These are phyloP conservation scores for Noccaea caerulescens DNA, from an alignment of 345 rosid species.

Conservation along the genomic window DNA sequence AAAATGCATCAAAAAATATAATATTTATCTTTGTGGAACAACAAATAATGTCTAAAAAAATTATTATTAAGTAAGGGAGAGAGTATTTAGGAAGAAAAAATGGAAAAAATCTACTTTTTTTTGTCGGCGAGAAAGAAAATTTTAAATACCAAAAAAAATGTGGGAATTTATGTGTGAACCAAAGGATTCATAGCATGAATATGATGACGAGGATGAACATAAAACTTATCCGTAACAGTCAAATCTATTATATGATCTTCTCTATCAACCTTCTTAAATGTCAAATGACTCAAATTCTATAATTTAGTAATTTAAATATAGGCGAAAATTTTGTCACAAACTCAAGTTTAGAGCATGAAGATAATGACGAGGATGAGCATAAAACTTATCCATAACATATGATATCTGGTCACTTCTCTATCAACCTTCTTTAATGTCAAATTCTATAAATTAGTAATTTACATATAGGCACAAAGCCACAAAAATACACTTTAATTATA, in stretches of 20 bases:
- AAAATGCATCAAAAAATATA: too few species aligned
- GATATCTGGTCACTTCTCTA: constrained; percentile 28
- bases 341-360: neutral
- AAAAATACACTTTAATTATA: neutral
- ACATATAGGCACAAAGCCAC: neutral
- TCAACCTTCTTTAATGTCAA: neutral
- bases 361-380: constrained; percentile 22
- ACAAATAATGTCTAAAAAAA: too few species aligned
- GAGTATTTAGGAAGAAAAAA: neutral
- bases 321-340: neutral
- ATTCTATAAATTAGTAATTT: constrained; percentile 1
- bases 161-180: constrained; percentile 13
- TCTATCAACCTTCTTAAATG: constrained; percentile 13
- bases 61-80: too few species aligned
- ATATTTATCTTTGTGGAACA: too few species aligned
- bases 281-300: neutral
- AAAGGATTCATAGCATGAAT: constrained; percentile 11
- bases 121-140: neutral
- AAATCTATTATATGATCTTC: constrained; percentile 12
- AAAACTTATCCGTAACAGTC: constrained; percentile 23
- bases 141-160: neutral
- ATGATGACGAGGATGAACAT: constrained; percentile 22
- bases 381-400: constrained; percentile 20
- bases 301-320: constrained; percentile 1
- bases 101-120: neutral